Base-by-base conservation (phyloP, 2,329 filamentous ascomycete species). In the Karstenula rhodostoma region DNA sequence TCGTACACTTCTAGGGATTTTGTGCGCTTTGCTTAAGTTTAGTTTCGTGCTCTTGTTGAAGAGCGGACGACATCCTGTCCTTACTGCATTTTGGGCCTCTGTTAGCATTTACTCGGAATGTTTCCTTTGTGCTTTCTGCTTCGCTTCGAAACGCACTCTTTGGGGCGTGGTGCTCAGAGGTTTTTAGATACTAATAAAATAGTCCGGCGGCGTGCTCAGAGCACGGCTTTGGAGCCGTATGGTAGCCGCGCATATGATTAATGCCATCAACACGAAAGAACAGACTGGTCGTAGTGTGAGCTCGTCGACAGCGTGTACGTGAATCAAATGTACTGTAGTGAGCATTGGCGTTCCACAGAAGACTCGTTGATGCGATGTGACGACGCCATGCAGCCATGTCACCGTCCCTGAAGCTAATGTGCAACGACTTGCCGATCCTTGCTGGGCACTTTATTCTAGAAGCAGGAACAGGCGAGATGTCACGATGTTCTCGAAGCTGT, bases 51-150 rank as follows among this genome's bases (percentile, higher is more conserved):
- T 56, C 58, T 64, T 60, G 65, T 62, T 70, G 64, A 54, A 63
- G 47, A 69, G 68, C 67, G 62, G 59, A 62, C 66, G 65, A 65
- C 63, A 67, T 69, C 60, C 74, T 73, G 72, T 77, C 71, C 60
- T 67, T 75, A 76, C 71, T 68, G 32, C 69, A 62, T 62, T 51
- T 60, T 56, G 57, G 51, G 59, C 57, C 61, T 66, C 60, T 63
- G 60, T 47, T 67, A 61, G 66, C 66, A 69, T 73, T 59, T 67
- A 62, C 58, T 67, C 37, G 57, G 63, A 68, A 62, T 62, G 47
- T 56, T 62, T 58, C 57, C 51, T 33, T 59, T 63, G 57, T 58
- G 60, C 42, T 66, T 67, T 58, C n/a, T 60, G 60, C 59, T 59
- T 60, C 57, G 51, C 56, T 56, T 59, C 48, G 33, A 53, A 32